These are phyloP conservation scores for Primulina tabacum DNA, from an alignment of 257 asterid genomes.

Conservation along the genomic window DNA sequence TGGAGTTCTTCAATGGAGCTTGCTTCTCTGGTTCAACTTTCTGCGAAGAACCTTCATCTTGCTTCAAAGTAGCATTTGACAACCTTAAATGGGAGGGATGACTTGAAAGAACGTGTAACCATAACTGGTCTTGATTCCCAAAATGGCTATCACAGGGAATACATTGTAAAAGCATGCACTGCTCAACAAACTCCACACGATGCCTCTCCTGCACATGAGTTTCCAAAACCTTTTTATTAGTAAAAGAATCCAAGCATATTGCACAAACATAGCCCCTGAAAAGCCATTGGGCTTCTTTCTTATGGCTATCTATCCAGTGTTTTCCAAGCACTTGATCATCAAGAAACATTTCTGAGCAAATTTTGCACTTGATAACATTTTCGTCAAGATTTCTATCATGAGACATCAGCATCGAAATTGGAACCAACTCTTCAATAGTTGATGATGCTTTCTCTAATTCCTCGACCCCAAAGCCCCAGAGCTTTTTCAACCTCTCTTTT, in stretches of 20 bases:
- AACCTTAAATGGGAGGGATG: slow-evolving; percentile 61
- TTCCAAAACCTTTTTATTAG: slow-evolving; percentile 86
- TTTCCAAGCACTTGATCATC: slow-evolving; percentile 72
- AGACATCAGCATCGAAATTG: slow-evolving; percentile 31
- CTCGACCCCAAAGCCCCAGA: slow-evolving; percentile 63
- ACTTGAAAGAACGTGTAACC: slow-evolving; percentile 76
- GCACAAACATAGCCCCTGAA: slow-evolving; percentile 98
- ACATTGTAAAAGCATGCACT: slow-evolving; percentile 96
- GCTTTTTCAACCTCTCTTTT: slow-evolving; percentile 66
- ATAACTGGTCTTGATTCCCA: slow-evolving; percentile 78
- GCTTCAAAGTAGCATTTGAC: slow-evolving; percentile 42
- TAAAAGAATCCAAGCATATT: slow-evolving; percentile 90
- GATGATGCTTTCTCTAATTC: slow-evolving; percentile 42
- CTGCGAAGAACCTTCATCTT: slow-evolving; percentile 31
- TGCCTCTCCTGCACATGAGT: slow-evolving; percentile 94
- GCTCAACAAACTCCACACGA: slow-evolving; percentile 80
- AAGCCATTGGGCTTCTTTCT: slow-evolving; percentile 93
- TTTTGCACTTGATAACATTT: slow-evolving; percentile 69
- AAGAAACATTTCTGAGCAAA: slow-evolving; percentile 55
- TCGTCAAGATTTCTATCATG: slow-evolving; percentile 37
- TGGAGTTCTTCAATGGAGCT: slow-evolving; percentile 30
- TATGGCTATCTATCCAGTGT: slow-evolving; percentile 84
- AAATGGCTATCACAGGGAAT: slow-evolving; percentile 84
- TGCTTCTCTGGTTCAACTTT: slow-evolving; percentile 37
- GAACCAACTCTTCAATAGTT: slow-evolving; percentile 39